These are phyloP conservation scores for Colletotrichum musicola DNA, from an alignment of 2,329 filamentous ascomycete species.

Conservation along the genomic window DNA sequence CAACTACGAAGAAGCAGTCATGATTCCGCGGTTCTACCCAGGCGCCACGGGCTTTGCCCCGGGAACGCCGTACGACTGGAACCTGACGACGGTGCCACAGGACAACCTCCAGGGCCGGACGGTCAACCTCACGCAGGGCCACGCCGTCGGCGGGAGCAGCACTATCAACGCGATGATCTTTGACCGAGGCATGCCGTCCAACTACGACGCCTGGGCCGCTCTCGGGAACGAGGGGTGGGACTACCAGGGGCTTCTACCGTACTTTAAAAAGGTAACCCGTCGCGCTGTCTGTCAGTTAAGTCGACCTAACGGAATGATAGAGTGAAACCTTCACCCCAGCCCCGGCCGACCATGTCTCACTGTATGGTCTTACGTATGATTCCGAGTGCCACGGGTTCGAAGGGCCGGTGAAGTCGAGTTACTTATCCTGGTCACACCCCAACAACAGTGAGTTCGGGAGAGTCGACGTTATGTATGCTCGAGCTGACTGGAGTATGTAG, in stretches of 20 bases:
- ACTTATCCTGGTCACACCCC: conserved; percentile 29
- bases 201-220: conserved; percentile 51
- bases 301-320: not conserved
- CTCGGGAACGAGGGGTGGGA: conserved; percentile 51
- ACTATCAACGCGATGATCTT: conserved; percentile 58
- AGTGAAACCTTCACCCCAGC: conserved; percentile 40
- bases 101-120: conserved; percentile 50
- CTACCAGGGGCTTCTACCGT: conserved; percentile 50
- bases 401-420: conserved; percentile 24
- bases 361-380: conserved; percentile 39
- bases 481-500: not conserved
- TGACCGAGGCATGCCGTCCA: conserved; percentile 46
- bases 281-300: not conserved
- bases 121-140: conserved; percentile 55
- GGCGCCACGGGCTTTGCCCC: conserved; percentile 40
- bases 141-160: conserved; percentile 59
- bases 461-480: no score
- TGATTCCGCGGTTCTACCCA: conserved; percentile 29
- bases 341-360: conserved; percentile 31
- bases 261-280: conserved; percentile 43
- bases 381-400: conserved; percentile 17
- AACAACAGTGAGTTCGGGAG: conserved; percentile 9
- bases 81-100: conserved; percentile 55
- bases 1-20: conserved; percentile 27
- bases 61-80: conserved; percentile 49